A percentile compares a stretch with the other conserved stretches of the same genome.
Conservation (phyloP, 768 basidiomycete species). For the Boletus tylopilopsis region DNA sequence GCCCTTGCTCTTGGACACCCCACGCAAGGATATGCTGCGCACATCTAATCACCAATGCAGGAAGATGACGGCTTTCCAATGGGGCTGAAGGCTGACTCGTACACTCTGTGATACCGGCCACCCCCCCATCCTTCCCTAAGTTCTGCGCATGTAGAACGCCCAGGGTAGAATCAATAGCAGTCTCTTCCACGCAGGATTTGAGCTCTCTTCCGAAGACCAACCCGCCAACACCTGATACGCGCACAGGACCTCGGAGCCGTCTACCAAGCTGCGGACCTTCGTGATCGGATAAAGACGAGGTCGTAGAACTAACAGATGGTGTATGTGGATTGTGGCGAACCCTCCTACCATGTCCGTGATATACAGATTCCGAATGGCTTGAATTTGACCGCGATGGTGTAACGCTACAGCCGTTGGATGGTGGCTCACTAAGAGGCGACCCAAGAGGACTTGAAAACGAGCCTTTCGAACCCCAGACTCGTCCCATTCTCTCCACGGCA, state of each 20-base stretch:
- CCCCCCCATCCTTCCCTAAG: neutral
- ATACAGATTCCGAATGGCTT: slow-evolving; percentile 32
- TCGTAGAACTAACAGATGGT: slow-evolving; percentile 52
- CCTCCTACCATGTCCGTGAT: slow-evolving; percentile 31
- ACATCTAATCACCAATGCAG: slow-evolving; percentile 78
- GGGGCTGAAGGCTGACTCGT: slow-evolving; percentile 20
- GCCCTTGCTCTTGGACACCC: slow-evolving; percentile 83
- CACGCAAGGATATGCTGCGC: slow-evolving; percentile 77
- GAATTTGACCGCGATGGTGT: slow-evolving; percentile 39
- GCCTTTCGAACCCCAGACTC: slow-evolving; percentile 50
- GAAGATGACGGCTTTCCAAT: slow-evolving; percentile 53
- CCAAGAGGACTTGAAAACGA: slow-evolving; percentile 41
- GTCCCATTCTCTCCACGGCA: slow-evolving; percentile 74
- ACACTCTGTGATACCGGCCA: neutral
- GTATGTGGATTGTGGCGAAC: slow-evolving; percentile 55
- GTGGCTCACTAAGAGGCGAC: slow-evolving; percentile 41
- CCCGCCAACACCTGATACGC: slow-evolving; percentile 39
- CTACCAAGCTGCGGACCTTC: slow-evolving; percentile 56
- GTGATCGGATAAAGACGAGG: slow-evolving; percentile 45
- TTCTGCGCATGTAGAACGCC: slow-evolving; percentile 6
- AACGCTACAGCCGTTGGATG: slow-evolving; percentile 34
- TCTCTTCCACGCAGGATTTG: slow-evolving; percentile 50
- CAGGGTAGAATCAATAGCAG: slow-evolving; percentile 39
- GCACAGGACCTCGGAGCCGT: slow-evolving; percentile 52
- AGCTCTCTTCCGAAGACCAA: slow-evolving; percentile 69